Conservation (phyloP, 768 basidiomycete species). For the Termitomyces sp. region DNA sequence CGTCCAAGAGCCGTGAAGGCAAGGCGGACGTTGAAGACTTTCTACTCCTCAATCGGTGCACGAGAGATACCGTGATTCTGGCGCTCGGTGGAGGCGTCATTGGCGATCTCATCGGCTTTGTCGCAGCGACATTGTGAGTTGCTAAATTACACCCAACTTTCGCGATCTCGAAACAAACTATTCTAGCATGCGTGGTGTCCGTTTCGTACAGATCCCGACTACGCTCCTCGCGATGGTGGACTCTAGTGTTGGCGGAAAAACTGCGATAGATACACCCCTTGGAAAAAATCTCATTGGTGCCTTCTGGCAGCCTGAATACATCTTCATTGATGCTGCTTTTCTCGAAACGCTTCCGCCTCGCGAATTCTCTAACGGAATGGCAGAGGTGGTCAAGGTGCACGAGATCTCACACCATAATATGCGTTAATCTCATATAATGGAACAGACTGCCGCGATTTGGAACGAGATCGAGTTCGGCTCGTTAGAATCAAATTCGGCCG, state of each 20-base stretch:
- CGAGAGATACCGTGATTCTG: conserved; percentile 88
- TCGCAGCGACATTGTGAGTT: conserved; percentile 93
- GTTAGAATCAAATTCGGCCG: conserved; percentile 81
- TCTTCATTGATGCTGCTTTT: conserved; percentile 97
- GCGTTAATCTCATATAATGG: background rate
- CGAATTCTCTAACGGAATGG: conserved; percentile 99
- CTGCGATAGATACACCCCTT: conserved; percentile 97
- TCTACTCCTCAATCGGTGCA: conserved; percentile 82
- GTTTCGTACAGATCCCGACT: conserved; percentile 94
- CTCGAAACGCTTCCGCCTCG: conserved; percentile 87
- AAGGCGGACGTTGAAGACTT: conserved; percentile 96
- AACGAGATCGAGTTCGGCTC: conserved; percentile 84
- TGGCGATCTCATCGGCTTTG: conserved; percentile 94
- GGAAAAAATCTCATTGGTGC: conserved; percentile 99
- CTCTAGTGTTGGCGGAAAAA: conserved; percentile 96
- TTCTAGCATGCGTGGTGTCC: conserved; percentile 91
- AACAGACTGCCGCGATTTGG: conserved; percentile 98
- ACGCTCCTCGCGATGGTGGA: conserved; percentile 98
- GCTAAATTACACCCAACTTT: conserved; percentile 1
- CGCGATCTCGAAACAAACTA: conserved; percentile 4
- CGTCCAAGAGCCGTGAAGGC: conserved; percentile 84
- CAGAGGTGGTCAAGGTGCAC: conserved; percentile 92
- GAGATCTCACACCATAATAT: background rate
- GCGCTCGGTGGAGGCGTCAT: conserved; percentile 97
- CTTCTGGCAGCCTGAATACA: conserved; percentile 97